Evolutionary conservation across 208 protist genomes (phyloP).

Genomic region (Porcisia hertigi): DNA sequence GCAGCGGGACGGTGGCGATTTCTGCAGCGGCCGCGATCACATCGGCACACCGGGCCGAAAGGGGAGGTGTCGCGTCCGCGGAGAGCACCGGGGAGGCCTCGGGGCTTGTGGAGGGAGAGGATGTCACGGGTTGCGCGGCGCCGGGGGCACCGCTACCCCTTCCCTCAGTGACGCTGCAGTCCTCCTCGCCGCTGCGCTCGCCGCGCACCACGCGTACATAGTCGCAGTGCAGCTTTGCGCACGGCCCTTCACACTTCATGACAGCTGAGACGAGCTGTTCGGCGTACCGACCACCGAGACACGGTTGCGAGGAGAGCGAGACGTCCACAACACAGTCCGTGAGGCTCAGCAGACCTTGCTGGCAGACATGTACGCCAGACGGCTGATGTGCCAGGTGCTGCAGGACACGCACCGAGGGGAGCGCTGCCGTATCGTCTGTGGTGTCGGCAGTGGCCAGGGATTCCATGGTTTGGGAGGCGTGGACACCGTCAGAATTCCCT

Average conservation of each 20-base stretch:
- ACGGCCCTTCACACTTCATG: conserved; percentile 20
- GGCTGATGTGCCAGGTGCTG: background rate
- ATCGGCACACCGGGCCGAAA: background rate
- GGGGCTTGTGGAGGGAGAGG: background rate
- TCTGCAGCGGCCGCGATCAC: background rate
- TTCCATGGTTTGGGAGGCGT: background rate
- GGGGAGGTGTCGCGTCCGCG: background rate
- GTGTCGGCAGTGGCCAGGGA: background rate
- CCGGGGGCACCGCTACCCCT: background rate
- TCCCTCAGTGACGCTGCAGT: background rate
- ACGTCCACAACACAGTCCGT: conserved; percentile 24
- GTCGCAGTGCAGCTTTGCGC: conserved; percentile 25
- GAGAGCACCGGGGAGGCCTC: background rate
- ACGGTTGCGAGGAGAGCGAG: conserved; percentile 6
- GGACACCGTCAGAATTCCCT: background rate
- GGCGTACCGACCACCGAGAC: background rate
- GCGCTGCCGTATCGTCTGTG: background rate
- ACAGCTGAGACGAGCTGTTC: conserved; percentile 1
- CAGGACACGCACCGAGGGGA: background rate
- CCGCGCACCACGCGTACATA: conserved; percentile 17
- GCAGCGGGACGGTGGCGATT: conserved; percentile 7
- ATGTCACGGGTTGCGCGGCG: background rate
- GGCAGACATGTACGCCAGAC: conserved; percentile 19
- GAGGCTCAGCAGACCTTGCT: conserved; percentile 28
- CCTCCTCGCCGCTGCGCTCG: background rate